These are phyloP conservation scores for Sphagnum magellanicum DNA, from an alignment of 228 moss, liverwort and hornwort genomes.

Conservation along the genomic window DNA sequence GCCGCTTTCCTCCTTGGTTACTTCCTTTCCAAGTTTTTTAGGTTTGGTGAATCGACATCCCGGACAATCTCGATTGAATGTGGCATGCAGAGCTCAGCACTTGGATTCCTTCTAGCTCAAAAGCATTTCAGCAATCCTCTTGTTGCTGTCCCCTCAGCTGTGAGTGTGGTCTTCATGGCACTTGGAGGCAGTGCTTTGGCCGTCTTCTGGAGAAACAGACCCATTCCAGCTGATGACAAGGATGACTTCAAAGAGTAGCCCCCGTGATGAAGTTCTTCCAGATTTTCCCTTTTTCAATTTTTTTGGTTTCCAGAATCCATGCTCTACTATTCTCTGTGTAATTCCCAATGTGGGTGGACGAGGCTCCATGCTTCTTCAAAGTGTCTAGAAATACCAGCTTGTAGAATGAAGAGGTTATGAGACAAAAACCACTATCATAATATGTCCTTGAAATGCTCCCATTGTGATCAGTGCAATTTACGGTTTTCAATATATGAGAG, in stretches of 20 bases:
- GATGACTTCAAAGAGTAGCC: conserved; percentile 93
- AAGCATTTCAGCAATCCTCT: conserved; percentile 99
- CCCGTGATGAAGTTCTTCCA: too few relatives aligned
- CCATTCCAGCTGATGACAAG: conserved; percentile 81
- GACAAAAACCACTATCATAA: too few relatives aligned
- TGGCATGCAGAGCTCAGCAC: conserved; percentile 97
- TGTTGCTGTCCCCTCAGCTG: conserved; percentile 98
- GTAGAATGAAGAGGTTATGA: too few relatives aligned
- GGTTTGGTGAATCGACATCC: conserved; percentile 78
- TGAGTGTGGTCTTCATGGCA: conserved; percentile 99
- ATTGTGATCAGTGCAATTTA: too few relatives aligned
- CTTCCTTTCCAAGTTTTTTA: conserved; percentile 66
- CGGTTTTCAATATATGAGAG: too few relatives aligned
- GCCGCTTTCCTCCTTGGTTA: conserved; percentile 88
- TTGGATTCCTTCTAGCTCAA: conserved; percentile 93
- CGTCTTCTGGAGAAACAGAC: conserved; percentile 86
- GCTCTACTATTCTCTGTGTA: too few relatives aligned
- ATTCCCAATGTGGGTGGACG: too few relatives aligned
- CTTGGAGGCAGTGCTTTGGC: conserved; percentile 91
- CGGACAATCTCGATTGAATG: conserved; percentile 94
- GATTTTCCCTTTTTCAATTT: too few relatives aligned
- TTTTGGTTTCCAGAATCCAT: too few relatives aligned
- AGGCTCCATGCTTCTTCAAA: too few relatives aligned
- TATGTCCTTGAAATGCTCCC: too few relatives aligned
- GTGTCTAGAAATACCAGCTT: too few relatives aligned